A percentile compares a stretch with the other conserved stretches of the same genome.
Conservation (phyloP, 2,329 filamentous ascomycete genomes). For the Colletotrichum sp. region DNA sequence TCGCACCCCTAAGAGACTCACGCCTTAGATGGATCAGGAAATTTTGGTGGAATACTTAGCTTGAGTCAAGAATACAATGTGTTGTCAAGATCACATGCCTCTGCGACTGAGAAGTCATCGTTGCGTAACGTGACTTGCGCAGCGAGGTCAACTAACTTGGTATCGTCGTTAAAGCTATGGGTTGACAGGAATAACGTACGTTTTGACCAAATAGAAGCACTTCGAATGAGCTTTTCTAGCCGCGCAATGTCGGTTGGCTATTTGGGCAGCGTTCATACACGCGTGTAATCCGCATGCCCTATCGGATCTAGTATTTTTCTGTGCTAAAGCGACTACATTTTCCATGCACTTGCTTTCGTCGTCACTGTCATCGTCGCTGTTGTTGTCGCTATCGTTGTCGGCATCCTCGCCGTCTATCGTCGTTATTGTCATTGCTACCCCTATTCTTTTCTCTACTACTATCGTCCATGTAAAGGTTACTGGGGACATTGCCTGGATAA, state of each 20-base stretch:
- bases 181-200: not conserved
- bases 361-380: no score
- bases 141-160: not conserved
- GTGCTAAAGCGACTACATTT: not conserved
- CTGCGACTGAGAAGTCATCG: not conserved
- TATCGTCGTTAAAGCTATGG: not conserved
- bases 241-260: rapidly evolving
- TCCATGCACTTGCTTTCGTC: not conserved
- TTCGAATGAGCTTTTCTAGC: rapidly evolving
- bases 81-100: not conserved
- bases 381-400: no score
- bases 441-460: not conserved
- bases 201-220: not conserved
- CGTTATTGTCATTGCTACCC: not conserved
- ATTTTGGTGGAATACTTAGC: not conserved
- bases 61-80: not conserved
- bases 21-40: constrained; percentile 35
- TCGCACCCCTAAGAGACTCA: constrained; percentile 63
- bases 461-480: not conserved
- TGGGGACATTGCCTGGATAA: not conserved
- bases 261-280: not conserved
- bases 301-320: not conserved
- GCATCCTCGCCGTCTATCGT: not conserved
- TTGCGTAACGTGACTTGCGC: not conserved
- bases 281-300: rapidly evolving